phyloP scores from a whole-genome alignment of 768 basidiomycete genomes.

The Agrocybe praecox region DNA sequence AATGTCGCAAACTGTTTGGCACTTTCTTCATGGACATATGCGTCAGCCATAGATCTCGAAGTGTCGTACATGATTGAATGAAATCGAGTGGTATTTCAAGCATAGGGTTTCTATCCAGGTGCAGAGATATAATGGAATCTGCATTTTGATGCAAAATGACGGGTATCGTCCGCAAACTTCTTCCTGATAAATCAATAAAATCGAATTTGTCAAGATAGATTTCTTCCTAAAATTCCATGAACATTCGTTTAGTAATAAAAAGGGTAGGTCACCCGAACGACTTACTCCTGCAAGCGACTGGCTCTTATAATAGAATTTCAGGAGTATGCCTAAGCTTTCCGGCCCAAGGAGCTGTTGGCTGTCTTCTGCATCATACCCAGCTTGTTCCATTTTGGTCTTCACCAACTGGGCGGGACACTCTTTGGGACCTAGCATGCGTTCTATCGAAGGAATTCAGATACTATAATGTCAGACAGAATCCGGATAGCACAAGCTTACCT shows the following conservation, averaged over 20 bases:
- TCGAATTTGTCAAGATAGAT: slow-evolving; percentile 72
- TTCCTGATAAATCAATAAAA: slow-evolving; percentile 78
- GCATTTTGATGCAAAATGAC: slow-evolving; percentile 85
- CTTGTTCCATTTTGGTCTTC: slow-evolving; percentile 80
- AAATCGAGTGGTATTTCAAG: slow-evolving; percentile 97
- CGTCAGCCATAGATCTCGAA: slow-evolving; percentile 85
- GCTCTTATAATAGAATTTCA: slow-evolving; percentile 90
- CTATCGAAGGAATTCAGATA: slow-evolving; percentile 38
- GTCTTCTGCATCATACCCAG: slow-evolving; percentile 85
- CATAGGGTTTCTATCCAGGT: slow-evolving; percentile 93
- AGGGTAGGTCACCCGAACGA: slow-evolving; percentile 11
- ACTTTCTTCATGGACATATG: slow-evolving; percentile 96
- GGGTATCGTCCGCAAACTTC: slow-evolving; percentile 86
- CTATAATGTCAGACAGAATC: not conserved
- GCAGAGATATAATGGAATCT: slow-evolving; percentile 80
- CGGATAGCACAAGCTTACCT: slow-evolving; percentile 44
- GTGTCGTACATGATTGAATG: slow-evolving; percentile 80
- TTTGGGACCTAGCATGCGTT: slow-evolving; percentile 78
- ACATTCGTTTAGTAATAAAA: not conserved
- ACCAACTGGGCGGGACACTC: slow-evolving; percentile 89
- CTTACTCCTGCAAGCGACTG: slow-evolving; percentile 67
- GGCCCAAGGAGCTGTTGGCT: slow-evolving; percentile 74
- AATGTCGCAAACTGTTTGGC: slow-evolving; percentile 80
- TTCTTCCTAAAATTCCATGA: slow-evolving; percentile 55
- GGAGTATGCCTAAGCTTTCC: slow-evolving; percentile 81